Evolutionary conservation across 768 basidiomycete species (phyloP), one percentile per base, ranked within the genome.

Genomic region (Pulveroboletus frians): DNA sequence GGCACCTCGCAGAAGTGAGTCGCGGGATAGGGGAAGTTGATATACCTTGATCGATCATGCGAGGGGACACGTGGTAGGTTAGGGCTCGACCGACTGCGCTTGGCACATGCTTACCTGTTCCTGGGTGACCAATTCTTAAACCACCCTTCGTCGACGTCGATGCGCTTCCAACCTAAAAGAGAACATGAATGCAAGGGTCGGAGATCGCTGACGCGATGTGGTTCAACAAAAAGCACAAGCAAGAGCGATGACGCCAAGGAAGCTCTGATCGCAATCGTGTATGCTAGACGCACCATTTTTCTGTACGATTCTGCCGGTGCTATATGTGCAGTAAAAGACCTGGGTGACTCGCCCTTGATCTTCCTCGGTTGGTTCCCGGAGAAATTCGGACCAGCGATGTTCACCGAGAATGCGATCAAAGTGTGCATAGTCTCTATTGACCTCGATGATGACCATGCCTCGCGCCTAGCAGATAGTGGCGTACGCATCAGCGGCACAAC

Each of bases 371-470:
- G 76, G 71, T 0, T 53, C 53, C 5, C 42, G 40, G 13, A 77
- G 58, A 52, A 77, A 67, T 27, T 72, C 63, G 9, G 63, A 55
- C 76, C 76, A 77, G 17, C 61, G 57, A 53, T 77, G 76, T 40
- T 57, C 64, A 4, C 76, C 77, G 21, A 77, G 68, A 5, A 77
- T 53, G 5, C 48, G 45, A n/a, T 69, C 60, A 56, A 71, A 68
- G 10, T 63, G 41, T 3, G 53, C 42, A 23, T 67, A 71, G 1
- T 58, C 43, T 18, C 71, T 62, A 21, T 51, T 61, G 23, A 77
- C 57, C 39, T 76, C 76, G 50, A 77, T 63, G 43, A 77, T 70
- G 38, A 78, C 66, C 67, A 71, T 74, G 43, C 65, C 73, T 9
- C 69, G 73, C 1, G 76, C 71, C 73, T 75, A 2, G 27, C 31